These are phyloP conservation scores for Encephalitozoon hellem DNA, from an alignment of 371 early-diverging fungal genomes.

Conservation along the genomic window DNA sequence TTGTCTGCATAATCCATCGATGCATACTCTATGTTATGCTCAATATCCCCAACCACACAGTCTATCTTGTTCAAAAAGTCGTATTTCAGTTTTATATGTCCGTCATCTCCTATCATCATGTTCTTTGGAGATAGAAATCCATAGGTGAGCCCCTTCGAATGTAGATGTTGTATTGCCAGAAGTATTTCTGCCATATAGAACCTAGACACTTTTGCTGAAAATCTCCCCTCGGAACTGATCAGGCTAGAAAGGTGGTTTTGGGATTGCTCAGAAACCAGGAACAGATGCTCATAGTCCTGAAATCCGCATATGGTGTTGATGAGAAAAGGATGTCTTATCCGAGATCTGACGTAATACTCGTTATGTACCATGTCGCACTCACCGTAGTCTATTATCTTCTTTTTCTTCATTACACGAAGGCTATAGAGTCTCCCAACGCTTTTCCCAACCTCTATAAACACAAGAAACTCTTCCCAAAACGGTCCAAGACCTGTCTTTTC, in stretches of 20 bases:
- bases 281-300: constrained; percentile 53
- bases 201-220: constrained; percentile 74
- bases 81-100: constrained; percentile 52
- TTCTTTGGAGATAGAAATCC: constrained; percentile 81
- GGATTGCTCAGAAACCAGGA: constrained; percentile 43
- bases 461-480: constrained; percentile 31
- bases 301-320: constrained; percentile 47
- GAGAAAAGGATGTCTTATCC: constrained; percentile 44
- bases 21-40: constrained; percentile 40
- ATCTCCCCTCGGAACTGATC: background rate
- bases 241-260: constrained; percentile 21
- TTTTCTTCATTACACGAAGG: constrained; percentile 46
- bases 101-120: constrained; percentile 41
- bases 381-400: constrained; percentile 38
- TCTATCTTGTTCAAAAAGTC: constrained; percentile 45
- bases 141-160: constrained; percentile 78
- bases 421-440: background rate
- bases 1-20: constrained; percentile 35
- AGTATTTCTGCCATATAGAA: constrained; percentile 84
- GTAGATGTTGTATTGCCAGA: constrained; percentile 79
- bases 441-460: background rate
- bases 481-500: constrained; percentile 17
- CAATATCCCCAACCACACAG: constrained; percentile 3
- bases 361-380: constrained; percentile 38
- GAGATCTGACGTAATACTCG: constrained; percentile 37